Evolutionary conservation across 768 basidiomycete genomes (phyloP), one percentile per base, ranked within the genome.

Genomic region (Trametes punicea): DNA sequence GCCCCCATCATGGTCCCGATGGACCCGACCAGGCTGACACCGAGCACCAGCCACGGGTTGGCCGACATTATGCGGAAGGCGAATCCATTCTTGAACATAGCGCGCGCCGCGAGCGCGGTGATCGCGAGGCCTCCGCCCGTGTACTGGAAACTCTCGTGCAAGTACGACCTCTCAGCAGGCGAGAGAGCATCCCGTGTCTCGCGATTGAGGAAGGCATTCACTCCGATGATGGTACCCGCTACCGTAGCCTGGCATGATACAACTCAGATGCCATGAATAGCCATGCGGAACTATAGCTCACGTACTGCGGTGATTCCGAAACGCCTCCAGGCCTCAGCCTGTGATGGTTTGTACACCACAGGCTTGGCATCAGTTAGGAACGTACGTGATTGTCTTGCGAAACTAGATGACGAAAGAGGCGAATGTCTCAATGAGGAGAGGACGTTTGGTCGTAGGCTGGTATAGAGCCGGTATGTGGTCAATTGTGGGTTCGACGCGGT

Each of bases 1-100:
- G 83, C 83, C 40, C 87, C 90, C 78, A 89, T 83, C 90, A 95
- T 95, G 4, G 84, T 81, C 0, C 90, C 91, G 54, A 95, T 89
- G 57, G 83, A 81, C 13, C 89, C 89, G 13, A 77, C 84, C 38
- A 93, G 78, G 70, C 90, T 86, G 47, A 88, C 82, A 60, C 90
- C 91, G 41, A 93, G 80, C 2, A 93, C 88, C 51, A 88, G 74
- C 91, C 90, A 93, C 57, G 91, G 91, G 70, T 92, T 93, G 13
- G 89, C 81, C 0, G 86, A 72, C 90, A 93, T 90, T 51, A 93
- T 74, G 52, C 85, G 80, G 72, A 83, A 83, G 2, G 84, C 81
- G 44, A 80, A 66, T 2, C 90, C 85, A 51, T 81, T 81, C 61
- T 71, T 80, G 72, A 90, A 92, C 73, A 93, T 74, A 45, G 82